Evolutionary conservation across 2,329 filamentous ascomycete genomes (phyloP).

Genomic region (Didymosphaeria variabile): DNA sequence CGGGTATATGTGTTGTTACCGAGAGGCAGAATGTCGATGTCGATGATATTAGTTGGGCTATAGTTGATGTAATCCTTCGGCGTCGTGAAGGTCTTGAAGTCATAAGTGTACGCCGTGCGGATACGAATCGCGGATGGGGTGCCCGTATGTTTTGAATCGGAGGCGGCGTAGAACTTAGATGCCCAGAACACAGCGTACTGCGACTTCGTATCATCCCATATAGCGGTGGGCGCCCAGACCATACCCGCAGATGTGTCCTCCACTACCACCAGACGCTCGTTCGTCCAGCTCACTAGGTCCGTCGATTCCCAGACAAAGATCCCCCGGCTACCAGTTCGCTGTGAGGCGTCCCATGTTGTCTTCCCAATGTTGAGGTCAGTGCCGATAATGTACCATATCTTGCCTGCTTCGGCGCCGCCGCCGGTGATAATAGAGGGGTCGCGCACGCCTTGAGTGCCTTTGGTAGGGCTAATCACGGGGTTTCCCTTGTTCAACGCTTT

Average conservation of each 20-base stretch:
- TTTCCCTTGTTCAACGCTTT: slow-evolving; percentile 59
- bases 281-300: slow-evolving; percentile 60
- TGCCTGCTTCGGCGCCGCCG: slow-evolving; percentile 57
- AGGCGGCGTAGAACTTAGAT: slow-evolving; percentile 56
- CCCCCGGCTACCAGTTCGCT: slow-evolving; percentile 60
- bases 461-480: slow-evolving; percentile 60
- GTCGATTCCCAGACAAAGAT: slow-evolving; percentile 66
- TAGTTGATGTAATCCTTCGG: slow-evolving; percentile 63
- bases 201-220: slow-evolving; percentile 59
- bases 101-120: slow-evolving; percentile 64
- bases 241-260: slow-evolving; percentile 65
- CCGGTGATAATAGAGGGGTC: slow-evolving; percentile 62
- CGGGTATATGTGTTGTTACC: slow-evolving; percentile 58
- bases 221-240: slow-evolving; percentile 67
- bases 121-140: slow-evolving; percentile 55
- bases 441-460: slow-evolving; percentile 62
- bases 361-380: slow-evolving; percentile 63
- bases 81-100: slow-evolving; percentile 63
- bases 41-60: slow-evolving; percentile 60
- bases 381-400: slow-evolving; percentile 65
- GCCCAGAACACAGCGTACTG: slow-evolving; percentile 62
- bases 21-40: slow-evolving; percentile 65
- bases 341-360: slow-evolving; percentile 63
- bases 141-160: slow-evolving; percentile 61
- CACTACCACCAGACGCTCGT: slow-evolving; percentile 60